A percentile compares a stretch with the other conserved stretches of the same genome.
phyloP scores from a whole-genome alignment of 768 basidiomycete genomes.

The Mycena crocata region DNA sequence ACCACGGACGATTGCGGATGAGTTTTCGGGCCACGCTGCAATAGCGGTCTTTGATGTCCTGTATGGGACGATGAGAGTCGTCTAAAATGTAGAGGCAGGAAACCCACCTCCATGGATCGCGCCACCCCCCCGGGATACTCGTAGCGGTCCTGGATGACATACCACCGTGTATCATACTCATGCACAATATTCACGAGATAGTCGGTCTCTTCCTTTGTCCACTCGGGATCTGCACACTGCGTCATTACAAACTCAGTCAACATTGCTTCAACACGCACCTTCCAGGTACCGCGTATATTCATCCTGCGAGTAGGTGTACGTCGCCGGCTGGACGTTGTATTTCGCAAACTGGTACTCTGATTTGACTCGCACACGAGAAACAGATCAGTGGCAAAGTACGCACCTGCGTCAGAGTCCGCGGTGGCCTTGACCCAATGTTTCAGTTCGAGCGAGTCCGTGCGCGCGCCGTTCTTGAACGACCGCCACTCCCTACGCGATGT shows the following conservation, averaged over 20 bases:
- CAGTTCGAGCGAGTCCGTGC: constrained; percentile 75
- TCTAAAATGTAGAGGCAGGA: not conserved
- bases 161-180: constrained; percentile 91
- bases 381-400: constrained; percentile 29
- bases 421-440: constrained; percentile 85
- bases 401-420: constrained; percentile 67
- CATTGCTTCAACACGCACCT: constrained; percentile 55
- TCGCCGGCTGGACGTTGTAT: constrained; percentile 77
- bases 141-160: constrained; percentile 91
- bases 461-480: constrained; percentile 77
- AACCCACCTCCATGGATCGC: constrained; percentile 78
- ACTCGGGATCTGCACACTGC: constrained; percentile 73
- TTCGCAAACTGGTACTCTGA: constrained; percentile 85
- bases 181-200: constrained; percentile 86
- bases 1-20: constrained; percentile 85
- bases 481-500: constrained; percentile 74
- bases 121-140: constrained; percentile 67
- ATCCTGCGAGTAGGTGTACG: constrained; percentile 82
- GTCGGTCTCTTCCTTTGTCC: constrained; percentile 95
- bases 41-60: constrained; percentile 96
- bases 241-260: not conserved
- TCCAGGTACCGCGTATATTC: constrained; percentile 87
- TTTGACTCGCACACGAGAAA: not conserved
- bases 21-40: constrained; percentile 92
- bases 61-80: constrained; percentile 2